phyloP scores from a whole-genome alignment of 2,329 filamentous ascomycete species.

The Aspergillus unguis region DNA sequence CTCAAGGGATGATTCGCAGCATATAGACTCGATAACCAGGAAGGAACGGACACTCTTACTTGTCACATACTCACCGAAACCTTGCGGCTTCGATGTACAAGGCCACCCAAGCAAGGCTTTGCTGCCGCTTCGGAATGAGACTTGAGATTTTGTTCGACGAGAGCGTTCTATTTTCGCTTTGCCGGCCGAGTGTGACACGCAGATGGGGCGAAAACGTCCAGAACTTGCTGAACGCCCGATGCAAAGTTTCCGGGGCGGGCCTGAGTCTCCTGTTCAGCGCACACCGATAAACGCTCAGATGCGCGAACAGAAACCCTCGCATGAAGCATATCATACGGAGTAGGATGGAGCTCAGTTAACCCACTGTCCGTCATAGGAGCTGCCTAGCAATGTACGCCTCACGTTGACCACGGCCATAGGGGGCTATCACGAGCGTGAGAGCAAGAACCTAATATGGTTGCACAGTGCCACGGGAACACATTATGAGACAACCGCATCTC shows the following conservation, averaged over 20 bases:
- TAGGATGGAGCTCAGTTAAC: background rate
- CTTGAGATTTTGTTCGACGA: background rate
- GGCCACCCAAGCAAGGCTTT: conserved; percentile 3
- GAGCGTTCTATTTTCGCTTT: conserved; percentile 6
- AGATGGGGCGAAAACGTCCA: conserved; percentile 2
- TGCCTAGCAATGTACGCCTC: background rate
- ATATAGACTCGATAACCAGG: background rate
- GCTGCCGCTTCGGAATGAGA: background rate
- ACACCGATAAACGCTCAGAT: background rate
- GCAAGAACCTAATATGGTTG: conserved; percentile 6
- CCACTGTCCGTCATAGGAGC: background rate
- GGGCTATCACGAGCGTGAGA: conserved; percentile 5
- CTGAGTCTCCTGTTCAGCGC: background rate
- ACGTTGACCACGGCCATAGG: background rate
- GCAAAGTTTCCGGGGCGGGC: background rate
- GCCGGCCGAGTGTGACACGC: conserved; percentile 4
- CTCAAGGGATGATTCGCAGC: background rate
- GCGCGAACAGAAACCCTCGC: conserved; percentile 1
- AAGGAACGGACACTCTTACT: background rate
- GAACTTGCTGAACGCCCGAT: background rate
- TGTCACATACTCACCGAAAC: conserved; percentile 13
- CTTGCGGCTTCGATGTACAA: background rate
- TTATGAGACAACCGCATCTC: conserved; percentile 4
- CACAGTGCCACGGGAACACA: conserved; percentile 8
- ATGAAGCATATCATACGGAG: background rate